Percentiles rank a stretch among this genome's conserved stretches.
These are phyloP conservation scores for Sclerotiophoma versabilis DNA, from an alignment of 2,329 filamentous ascomycete species.

Conservation along the genomic window DNA sequence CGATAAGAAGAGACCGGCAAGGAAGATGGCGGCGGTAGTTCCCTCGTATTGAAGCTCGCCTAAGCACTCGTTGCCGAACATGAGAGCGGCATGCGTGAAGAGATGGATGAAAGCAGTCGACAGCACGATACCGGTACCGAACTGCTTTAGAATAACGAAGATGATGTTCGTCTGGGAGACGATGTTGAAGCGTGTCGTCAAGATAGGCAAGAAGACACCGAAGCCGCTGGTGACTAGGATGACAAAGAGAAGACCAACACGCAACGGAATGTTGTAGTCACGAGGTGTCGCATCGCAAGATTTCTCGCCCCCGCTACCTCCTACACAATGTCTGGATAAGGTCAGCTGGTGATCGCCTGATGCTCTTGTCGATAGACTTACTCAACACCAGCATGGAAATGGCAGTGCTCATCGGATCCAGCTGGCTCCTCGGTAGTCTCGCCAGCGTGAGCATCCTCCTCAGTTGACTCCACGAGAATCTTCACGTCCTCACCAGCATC, in stretches of 20 bases:
- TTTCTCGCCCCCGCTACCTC: conserved; percentile 51
- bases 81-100: conserved; percentile 74
- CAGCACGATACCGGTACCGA: conserved; percentile 76
- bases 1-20: conserved; percentile 76
- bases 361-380: conserved; percentile 51
- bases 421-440: conserved; percentile 25
- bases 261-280: conserved; percentile 71
- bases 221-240: conserved; percentile 72
- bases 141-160: conserved; percentile 72
- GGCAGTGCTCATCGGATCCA: conserved; percentile 56
- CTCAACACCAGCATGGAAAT: conserved; percentile 80
- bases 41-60: conserved; percentile 71
- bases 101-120: conserved; percentile 76
- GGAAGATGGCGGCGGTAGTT: conserved; percentile 73
- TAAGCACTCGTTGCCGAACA: conserved; percentile 75
- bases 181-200: conserved; percentile 66
- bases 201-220: conserved; percentile 73
- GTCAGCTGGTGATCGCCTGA: conserved; percentile 26
- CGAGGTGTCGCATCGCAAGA: conserved; percentile 59
- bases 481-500: conserved; percentile 67
- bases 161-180: conserved; percentile 56
- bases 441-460: conserved; percentile 27
- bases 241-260: conserved; percentile 75
- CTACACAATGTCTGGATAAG: conserved; percentile 63
- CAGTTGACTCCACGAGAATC: conserved; percentile 53